Base-by-base conservation (phyloP, 2,329 filamentous ascomycete species). In the Aurifilum marmelostoma region DNA sequence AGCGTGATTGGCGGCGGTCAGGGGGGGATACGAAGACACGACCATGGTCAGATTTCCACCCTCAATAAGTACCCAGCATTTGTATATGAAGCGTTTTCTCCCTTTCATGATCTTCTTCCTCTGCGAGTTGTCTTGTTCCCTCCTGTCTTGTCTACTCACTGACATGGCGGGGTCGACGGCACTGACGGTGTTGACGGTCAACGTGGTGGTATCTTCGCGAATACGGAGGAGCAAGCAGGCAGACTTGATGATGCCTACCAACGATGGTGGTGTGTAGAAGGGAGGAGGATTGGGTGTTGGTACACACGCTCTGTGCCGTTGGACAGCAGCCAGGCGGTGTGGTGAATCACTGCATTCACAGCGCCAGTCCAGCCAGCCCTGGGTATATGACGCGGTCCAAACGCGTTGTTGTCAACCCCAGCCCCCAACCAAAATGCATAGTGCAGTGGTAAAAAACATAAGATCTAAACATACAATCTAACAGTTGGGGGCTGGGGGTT, bases 1-100 rank as follows among this genome's bases (percentile, higher is more conserved):
- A 34, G 24, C 11, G 50, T 54, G 50, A 11, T 47, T 47, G 41
- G 18, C 34, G 37, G 37, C 14, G 52, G 52, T 5, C 16, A 29
- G 27, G 18, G 56, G 18, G 56, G 37, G 18, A 12, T 37, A n/a
- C 37, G 18, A 37, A 37, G 56, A 37, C 56, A 37, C 32, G 27
- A 4, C n/a, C 56, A 24, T 21, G 56, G 56, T 37, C 56, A 59
- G 7, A 9, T 37, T 9, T 47, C 37, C 56, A n/a, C 56, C 56
- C 56, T 59, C 56, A 37, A 37, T 59, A 34, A n/a, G 56, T 59
- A 32, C 37, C 37, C 18, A 34, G 56, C 56, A 32, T 59, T n/a
- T 32, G 29, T 21, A 59, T 32, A 59, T 59, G 56, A 59, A 59
- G 32, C 56, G 32, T 37, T 37, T 58, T 58, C 3, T 58, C 2